These are phyloP conservation scores for Claviceps digitariae DNA, from an alignment of 2,329 filamentous ascomycete species.

Conservation along the genomic window DNA sequence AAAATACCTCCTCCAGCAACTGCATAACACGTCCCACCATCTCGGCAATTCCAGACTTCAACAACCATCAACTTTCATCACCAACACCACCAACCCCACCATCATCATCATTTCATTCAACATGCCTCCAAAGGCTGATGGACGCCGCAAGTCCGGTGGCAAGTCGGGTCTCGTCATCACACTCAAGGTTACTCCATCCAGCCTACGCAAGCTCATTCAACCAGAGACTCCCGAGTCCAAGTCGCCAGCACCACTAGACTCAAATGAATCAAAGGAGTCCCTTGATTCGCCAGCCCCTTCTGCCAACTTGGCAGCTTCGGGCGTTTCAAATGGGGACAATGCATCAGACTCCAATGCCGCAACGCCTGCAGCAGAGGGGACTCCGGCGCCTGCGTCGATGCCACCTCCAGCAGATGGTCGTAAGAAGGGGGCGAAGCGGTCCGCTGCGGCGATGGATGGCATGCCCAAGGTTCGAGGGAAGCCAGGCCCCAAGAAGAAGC, in stretches of 20 bases:
- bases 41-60: neutral
- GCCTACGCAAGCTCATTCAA: conserved; percentile 36
- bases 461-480: conserved; percentile 64
- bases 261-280: conserved; percentile 21
- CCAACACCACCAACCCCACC: conserved; percentile 6
- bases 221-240: conserved; percentile 29
- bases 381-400: conserved; percentile 43
- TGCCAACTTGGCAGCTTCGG: conserved; percentile 23
- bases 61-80: neutral
- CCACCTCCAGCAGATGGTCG: conserved; percentile 44
- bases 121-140: conserved; percentile 23
- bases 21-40: neutral
- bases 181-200: conserved; percentile 36
- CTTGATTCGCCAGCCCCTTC: conserved; percentile 33
- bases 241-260: conserved; percentile 22
- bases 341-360: conserved; percentile 46
- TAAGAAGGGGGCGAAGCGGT: conserved; percentile 62
- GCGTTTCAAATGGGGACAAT: conserved; percentile 38
- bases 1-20: neutral
- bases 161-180: conserved; percentile 32
- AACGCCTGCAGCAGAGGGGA: conserved; percentile 43
- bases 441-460: conserved; percentile 48
- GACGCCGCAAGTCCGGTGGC: conserved; percentile 24
- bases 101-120: conserved; percentile 1
- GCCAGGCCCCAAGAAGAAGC: conserved; percentile 94